Conservation (phyloP, 2,329 filamentous ascomycete species). For the Diaporthe batatas region DNA sequence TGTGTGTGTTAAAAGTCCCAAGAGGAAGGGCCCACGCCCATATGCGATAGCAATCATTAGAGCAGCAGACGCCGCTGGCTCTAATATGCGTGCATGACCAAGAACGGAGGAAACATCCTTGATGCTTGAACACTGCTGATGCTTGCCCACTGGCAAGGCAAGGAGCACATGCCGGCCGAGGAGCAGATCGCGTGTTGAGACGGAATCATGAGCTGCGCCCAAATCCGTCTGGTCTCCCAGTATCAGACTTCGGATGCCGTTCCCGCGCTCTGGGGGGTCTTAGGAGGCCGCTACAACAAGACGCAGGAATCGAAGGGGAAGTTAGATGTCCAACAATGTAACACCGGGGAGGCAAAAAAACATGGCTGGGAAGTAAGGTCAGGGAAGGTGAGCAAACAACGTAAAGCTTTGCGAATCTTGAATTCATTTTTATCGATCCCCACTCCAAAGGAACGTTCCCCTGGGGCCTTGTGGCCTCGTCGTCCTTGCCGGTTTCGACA, state of each 20-base stretch:
- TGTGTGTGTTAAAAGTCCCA: neutral
- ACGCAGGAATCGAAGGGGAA: slow-evolving; percentile 17
- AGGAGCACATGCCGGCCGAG: slow-evolving; percentile 18
- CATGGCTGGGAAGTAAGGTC: slow-evolving; percentile 26
- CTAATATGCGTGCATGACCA: slow-evolving; percentile 13
- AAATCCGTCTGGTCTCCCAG: slow-evolving; percentile 1
- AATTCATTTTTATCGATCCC: slow-evolving; percentile 36
- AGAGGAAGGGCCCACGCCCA: slow-evolving; percentile 4
- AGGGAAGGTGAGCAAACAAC: slow-evolving; percentile 12
- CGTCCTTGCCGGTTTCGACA: slow-evolving; percentile 10
- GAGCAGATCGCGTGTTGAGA: slow-evolving; percentile 20
- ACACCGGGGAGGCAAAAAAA: slow-evolving; percentile 25
- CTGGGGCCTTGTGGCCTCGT: slow-evolving; percentile 11
- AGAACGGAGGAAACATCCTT: neutral
- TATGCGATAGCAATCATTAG: neutral
- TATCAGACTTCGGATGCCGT: slow-evolving; percentile 23
- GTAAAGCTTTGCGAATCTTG: slow-evolving; percentile 27
- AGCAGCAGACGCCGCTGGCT: slow-evolving; percentile 24
- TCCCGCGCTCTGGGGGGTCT: slow-evolving; percentile 10
- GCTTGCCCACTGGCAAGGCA: slow-evolving; percentile 3
- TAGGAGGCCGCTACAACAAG: slow-evolving; percentile 20
- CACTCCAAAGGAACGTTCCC: slow-evolving; percentile 9
- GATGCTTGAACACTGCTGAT: slow-evolving; percentile 23
- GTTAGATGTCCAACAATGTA: slow-evolving; percentile 32
- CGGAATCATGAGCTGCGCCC: slow-evolving; percentile 8